These are phyloP conservation scores for Heterobasidion annosum DNA, from an alignment of 1,284 basidiomycete species.

Conservation along the genomic window DNA sequence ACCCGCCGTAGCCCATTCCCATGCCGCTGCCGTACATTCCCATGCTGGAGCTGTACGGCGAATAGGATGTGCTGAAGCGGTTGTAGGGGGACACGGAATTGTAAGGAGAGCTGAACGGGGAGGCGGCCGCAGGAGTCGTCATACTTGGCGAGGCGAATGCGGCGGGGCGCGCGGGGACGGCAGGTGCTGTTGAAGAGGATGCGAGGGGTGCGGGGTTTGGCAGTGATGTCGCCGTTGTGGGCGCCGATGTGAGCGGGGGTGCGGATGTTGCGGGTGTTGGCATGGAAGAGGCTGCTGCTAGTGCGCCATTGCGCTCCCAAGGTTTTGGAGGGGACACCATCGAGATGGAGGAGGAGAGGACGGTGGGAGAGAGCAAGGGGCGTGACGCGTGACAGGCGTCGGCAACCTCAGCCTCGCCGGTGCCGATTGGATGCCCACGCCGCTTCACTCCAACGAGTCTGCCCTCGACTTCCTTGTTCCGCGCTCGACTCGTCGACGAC, in stretches of 20 bases:
- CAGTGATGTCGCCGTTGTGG: constrained; percentile 5
- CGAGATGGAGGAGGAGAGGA: too few species aligned
- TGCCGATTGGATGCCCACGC: neutral
- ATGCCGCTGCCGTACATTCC: constrained; percentile 30
- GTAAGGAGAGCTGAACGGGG: constrained; percentile 26
- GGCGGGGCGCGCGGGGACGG: constrained; percentile 33
- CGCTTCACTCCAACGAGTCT: neutral
- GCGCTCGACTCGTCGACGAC: too few species aligned
- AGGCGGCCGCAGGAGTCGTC: constrained; percentile 12
- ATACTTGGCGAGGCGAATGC: constrained; percentile 21
- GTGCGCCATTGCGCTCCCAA: constrained; percentile 60
- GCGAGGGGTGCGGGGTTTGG: constrained; percentile 11
- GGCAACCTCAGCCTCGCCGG: too few species aligned
- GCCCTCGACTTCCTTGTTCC: too few species aligned
- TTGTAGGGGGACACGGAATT: constrained; percentile 36
- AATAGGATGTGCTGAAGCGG: constrained; percentile 33
- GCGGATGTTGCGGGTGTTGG: constrained; percentile 17
- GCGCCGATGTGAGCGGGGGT: constrained; percentile 6
- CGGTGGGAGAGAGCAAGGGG: too few species aligned
- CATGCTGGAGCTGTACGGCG: constrained; percentile 33
- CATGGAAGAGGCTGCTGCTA: constrained; percentile 19
- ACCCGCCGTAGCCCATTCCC: constrained; percentile 8
- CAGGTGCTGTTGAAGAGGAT: constrained; percentile 17
- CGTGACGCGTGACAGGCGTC: too few species aligned
- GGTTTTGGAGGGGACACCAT: constrained; percentile 83